Evolutionary conservation across 805 yeast genomes (phyloP), one percentile per base, ranked within the genome.

Genomic region (Soucietia sequanensis): DNA sequence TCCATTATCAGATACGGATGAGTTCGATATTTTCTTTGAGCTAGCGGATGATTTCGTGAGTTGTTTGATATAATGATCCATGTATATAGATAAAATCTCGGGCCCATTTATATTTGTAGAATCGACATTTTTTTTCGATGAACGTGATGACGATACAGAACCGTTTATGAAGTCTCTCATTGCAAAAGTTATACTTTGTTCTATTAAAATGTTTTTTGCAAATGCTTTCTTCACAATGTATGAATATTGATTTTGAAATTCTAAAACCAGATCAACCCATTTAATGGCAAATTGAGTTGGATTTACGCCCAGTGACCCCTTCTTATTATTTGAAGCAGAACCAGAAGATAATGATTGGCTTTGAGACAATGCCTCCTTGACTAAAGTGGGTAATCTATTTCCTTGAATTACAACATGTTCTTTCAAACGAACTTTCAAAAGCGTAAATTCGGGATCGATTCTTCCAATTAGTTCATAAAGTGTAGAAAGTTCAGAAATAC

Each of bases 201-300:
- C 75, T 23, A 84, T 43, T 1, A 65, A 59, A 2, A 62, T 56
- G 46, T 83, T 77, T 29, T 62, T 67, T 3, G 62, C 62, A 44
- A 81, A 78, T 2, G 84, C 64, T 5, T 56, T 53, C 16, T 63
- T 58, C 19, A 78, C 56, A 2, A 89, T 63, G 3, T 30, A 20
- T 23, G 72, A 74, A 46, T 76, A 77, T 38, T 76, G 76, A 4
- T 60, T 62, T 44, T 75, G 80, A 38, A 78, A 60, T 8, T 52
- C 56, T 8, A 85, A 53, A 3, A 85, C 69, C 19, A 72, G 65
- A 28, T 75, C 75, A 7, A 85, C 72, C 91, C 95, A 89, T 34
- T 68, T 66, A 3, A 76, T 68, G 0, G 95, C 93, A 45, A 72
- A 75, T 33, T 66, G 61, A 6, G 80, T 57, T 38, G 72, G 60